Conservation (phyloP, 2,329 filamentous ascomycete genomes). For the Davidsoniella eucalypti region DNA sequence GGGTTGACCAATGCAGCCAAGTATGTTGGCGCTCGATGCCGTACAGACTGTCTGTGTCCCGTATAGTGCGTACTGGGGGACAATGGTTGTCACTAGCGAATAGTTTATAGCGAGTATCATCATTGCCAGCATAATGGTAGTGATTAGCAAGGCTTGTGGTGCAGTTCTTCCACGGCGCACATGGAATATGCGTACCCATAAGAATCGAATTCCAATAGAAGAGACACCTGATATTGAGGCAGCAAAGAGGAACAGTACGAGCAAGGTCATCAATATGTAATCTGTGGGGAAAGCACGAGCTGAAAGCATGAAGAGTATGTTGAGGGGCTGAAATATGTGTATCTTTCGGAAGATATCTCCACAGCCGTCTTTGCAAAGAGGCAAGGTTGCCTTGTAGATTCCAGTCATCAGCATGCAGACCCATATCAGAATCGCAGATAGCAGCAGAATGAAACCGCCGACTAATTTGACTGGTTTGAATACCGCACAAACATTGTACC, state of each 20-base stretch:
- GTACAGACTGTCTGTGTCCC: constrained; percentile 91
- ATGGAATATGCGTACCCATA: constrained; percentile 87
- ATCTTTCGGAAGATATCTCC: constrained; percentile 80
- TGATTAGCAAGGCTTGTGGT: constrained; percentile 79
- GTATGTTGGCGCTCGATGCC: constrained; percentile 44
- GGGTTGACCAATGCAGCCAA: constrained; percentile 56
- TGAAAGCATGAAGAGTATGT: constrained; percentile 71
- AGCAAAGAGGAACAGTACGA: constrained; percentile 77
- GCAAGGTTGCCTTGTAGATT: constrained; percentile 94
- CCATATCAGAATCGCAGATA: constrained; percentile 62
- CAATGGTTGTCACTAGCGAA: constrained; percentile 79
- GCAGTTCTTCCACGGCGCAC: constrained; percentile 79
- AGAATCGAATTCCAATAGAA: constrained; percentile 78
- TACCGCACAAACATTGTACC: constrained; percentile 66
- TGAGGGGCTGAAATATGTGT: constrained; percentile 88
- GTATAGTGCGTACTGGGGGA: constrained; percentile 86
- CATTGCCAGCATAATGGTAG: constrained; percentile 77
- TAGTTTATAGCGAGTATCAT: constrained; percentile 90
- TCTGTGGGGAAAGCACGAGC: constrained; percentile 80
- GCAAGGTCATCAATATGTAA: constrained; percentile 72
- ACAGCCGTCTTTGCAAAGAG: constrained; percentile 74
- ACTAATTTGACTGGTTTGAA: constrained; percentile 81
- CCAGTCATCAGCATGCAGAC: constrained; percentile 87
- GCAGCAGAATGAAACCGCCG: constrained; percentile 61
- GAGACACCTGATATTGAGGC: constrained; percentile 77